Base-by-base conservation (phyloP, 2,329 filamentous ascomycete species). In the Trichoderma pleuroti region DNA sequence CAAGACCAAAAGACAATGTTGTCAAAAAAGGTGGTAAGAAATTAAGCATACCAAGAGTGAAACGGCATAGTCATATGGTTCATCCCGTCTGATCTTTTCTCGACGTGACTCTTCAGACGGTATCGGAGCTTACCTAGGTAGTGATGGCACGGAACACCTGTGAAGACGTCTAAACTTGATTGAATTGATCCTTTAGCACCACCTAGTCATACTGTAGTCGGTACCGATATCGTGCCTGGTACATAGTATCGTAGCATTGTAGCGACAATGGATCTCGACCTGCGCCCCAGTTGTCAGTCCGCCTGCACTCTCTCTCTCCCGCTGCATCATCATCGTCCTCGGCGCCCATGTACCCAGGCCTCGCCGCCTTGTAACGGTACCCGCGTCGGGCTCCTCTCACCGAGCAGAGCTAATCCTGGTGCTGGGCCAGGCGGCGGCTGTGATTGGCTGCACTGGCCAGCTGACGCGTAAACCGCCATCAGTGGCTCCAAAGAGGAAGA, bases 401-500 rank as follows among this genome's bases (percentile, higher is more conserved):
- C 62, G 56, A 65, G 57, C 77, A 73, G 32, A 61, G 46, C 76
- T 72, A 54, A 59, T 72, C 69, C 74, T 75, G 76, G 74, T 72
- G 76, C 72, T 70, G 39, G 46, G 67, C 64, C 70, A 36, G 42
- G 59, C 34, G 65, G 64, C 34, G 30, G 54, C 72, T 24, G 32
- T 78, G 72, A 80, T 80, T 80, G 79, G 79, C 59, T 70, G 73
- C 71, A 59, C 65, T 70, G 71, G 74, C 72, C 73, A 75, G 79
- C 79, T 81, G 79, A 81, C 79, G 79, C 79, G 79, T 80, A 80
- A 80, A 80, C 78, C 78, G 76, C 74, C 76, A 76, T 77, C 74
- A 68, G 34, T 71, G 62, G 71, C 71, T 72, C 68, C 54, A 28
- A 49, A 57, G 42, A 57, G 57, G 52, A 36, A 54, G 60, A 75